A percentile compares a stretch with the other conserved stretches of the same genome.
Evolutionary conservation across 2,329 filamentous ascomycete genomes (phyloP).

Genomic region (Colletotrichum navitas): DNA sequence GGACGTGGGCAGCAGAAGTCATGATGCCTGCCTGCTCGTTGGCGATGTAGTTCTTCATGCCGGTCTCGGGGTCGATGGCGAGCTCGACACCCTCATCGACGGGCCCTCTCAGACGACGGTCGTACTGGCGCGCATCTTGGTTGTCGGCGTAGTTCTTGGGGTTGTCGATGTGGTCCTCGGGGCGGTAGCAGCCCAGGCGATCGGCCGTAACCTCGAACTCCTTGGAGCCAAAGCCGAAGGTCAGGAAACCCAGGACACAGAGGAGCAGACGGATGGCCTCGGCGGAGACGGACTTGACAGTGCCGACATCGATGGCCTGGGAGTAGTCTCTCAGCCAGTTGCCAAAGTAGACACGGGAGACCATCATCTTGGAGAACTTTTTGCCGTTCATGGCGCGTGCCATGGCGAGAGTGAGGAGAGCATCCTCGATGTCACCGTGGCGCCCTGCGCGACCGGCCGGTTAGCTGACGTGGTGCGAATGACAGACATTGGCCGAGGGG

Average conservation of each 20-base stretch:
- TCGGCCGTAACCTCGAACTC: slow-evolving; percentile 89
- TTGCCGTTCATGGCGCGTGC: slow-evolving; percentile 69
- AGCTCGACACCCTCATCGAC: slow-evolving; percentile 85
- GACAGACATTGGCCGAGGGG: neutral
- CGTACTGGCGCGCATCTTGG: slow-evolving; percentile 84
- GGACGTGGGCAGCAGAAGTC: slow-evolving; percentile 83
- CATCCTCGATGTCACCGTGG: slow-evolving; percentile 94
- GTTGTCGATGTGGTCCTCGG: slow-evolving; percentile 86
- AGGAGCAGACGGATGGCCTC: slow-evolving; percentile 92
- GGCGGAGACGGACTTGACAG: slow-evolving; percentile 89
- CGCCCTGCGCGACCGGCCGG: slow-evolving; percentile 67
- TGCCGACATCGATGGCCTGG: slow-evolving; percentile 93
- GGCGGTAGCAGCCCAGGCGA: slow-evolving; percentile 83
- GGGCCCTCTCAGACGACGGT: slow-evolving; percentile 83
- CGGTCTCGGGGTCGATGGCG: slow-evolving; percentile 79
- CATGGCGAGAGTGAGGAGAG: slow-evolving; percentile 78
- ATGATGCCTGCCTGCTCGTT: slow-evolving; percentile 83
- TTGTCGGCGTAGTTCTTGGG: slow-evolving; percentile 87
- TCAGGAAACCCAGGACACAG: slow-evolving; percentile 91
- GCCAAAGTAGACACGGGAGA: slow-evolving; percentile 93
- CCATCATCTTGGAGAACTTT: slow-evolving; percentile 89
- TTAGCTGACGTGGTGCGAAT: slow-evolving; percentile 39
- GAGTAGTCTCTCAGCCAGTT: slow-evolving; percentile 97
- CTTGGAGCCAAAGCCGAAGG: slow-evolving; percentile 83
- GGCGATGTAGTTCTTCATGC: slow-evolving; percentile 95